Base-by-base conservation (phyloP, 176 grass and related monocot genomes). In the Chloris gayana region DNA sequence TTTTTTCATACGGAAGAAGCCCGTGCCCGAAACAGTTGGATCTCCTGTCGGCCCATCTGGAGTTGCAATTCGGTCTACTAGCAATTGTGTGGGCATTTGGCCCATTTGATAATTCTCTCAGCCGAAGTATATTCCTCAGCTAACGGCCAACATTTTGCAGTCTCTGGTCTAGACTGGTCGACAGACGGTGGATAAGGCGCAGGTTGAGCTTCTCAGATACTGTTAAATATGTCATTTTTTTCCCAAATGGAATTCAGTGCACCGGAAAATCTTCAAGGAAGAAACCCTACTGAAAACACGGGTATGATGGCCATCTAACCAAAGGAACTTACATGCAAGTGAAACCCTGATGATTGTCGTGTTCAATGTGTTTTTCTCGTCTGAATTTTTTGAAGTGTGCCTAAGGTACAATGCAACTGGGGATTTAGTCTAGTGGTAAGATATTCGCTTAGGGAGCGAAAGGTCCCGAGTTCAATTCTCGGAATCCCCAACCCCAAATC, bases 351-450 rank as follows among this genome's bases (percentile, higher is more conserved):
- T 31, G 3, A 63, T 27, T 14, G 10, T 21, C 17, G 60, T 7
- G 1, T 63, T 4, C 60, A 11, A 25, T 63, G 12, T 15, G 3
- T 31, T n/a, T 17, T 47, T 47, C n/a, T 21, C 26, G 2, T 51
- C 9, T 73, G 59, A 54, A 74, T 22, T 14, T 39, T 21, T 14
- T 1, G 5, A 65, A 29, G n/a, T 41, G 62, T 14, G 63, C 33
- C 11, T 0, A 19, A 13, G n/a, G 10, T 5, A 19, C 1, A 18
- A 7, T 41, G 69, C 6, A 82, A 1, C 5, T 88, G 75, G 69
- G 81, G 86, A 80, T 80, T 80, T 88, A 79, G 69, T 88, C 76
- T 88, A 84, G 51, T 70, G 81, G 76, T 80, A 88, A 45, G 86
- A 79, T 84, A 83, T 84, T 80, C 19, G 62, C 75, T 87, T 88